These are phyloP conservation scores for Rutstroemia sp. DNA, from an alignment of 2,329 filamentous ascomycete genomes.

Conservation along the genomic window DNA sequence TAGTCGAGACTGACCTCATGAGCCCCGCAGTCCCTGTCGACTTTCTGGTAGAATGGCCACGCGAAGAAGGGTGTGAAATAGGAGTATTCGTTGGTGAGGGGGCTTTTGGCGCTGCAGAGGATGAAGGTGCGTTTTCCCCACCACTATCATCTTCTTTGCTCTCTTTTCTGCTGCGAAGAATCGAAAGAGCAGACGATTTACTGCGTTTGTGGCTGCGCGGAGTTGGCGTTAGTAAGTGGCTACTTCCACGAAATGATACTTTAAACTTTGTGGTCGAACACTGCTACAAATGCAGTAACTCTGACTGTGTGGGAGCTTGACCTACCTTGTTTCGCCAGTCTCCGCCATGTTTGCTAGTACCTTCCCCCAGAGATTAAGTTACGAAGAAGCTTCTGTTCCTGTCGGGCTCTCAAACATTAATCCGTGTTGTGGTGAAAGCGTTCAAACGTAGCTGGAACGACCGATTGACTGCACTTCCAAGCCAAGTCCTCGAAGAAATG, in stretches of 20 bases:
- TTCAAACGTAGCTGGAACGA: no score
- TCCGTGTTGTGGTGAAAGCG: no score
- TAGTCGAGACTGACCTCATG: slow-evolving; percentile 19
- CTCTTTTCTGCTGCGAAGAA: slow-evolving; percentile 41
- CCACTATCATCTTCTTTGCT: slow-evolving; percentile 26
- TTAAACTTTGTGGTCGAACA: neutral
- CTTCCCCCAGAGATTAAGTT: no score
- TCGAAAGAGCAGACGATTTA: slow-evolving; percentile 45
- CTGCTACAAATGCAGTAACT: neutral
- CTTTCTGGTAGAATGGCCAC: slow-evolving; percentile 22
- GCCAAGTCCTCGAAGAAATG: no score
- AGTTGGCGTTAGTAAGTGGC: neutral
- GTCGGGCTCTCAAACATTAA: no score
- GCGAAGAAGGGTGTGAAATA: slow-evolving; percentile 18
- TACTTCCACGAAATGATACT: neutral
- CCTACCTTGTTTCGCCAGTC: neutral
- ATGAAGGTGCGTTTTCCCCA: slow-evolving; percentile 25
- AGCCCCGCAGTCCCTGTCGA: slow-evolving; percentile 25
- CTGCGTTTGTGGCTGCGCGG: slow-evolving; percentile 38
- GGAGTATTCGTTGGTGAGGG: slow-evolving; percentile 18
- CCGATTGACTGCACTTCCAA: no score
- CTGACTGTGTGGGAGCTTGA: neutral
- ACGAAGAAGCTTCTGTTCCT: no score
- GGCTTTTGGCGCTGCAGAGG: slow-evolving; percentile 21
- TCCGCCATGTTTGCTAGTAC: no score